phyloP scores from a whole-genome alignment of 495 filamentous ascomycete species.

The Penicillium pancosmium region DNA sequence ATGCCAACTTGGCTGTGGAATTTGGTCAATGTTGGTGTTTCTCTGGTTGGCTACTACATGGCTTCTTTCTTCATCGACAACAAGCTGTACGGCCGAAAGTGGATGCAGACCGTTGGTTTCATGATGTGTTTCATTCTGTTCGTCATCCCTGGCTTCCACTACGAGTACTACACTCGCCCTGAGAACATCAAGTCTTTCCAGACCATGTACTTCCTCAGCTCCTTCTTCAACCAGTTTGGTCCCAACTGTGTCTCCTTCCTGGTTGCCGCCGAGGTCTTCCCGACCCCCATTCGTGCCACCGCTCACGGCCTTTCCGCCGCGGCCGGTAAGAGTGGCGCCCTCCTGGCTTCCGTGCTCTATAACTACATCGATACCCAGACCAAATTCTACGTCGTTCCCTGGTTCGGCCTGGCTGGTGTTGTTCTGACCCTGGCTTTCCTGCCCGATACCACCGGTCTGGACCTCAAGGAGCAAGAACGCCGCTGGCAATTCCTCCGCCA shows the following conservation, averaged over 20 bases:
- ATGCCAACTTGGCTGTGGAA: constrained; percentile 91
- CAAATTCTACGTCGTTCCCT: constrained; percentile 87
- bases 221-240: constrained; percentile 96
- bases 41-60: constrained; percentile 81
- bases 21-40: constrained; percentile 80
- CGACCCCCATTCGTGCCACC: constrained; percentile 84
- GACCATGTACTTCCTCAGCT: constrained; percentile 88
- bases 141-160: constrained; percentile 81
- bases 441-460: constrained; percentile 89
- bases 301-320: constrained; percentile 90
- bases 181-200: constrained; percentile 78
- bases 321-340: constrained; percentile 79
- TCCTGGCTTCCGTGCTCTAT: constrained; percentile 81
- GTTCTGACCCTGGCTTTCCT: constrained; percentile 78
- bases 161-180: constrained; percentile 69
- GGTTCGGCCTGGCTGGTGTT: constrained; percentile 86
- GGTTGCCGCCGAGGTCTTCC: constrained; percentile 88
- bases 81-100: constrained; percentile 89
- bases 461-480: constrained; percentile 92
- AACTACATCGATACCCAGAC: constrained; percentile 79
- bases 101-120: constrained; percentile 92
- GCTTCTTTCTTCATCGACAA: constrained; percentile 83
- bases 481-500: constrained; percentile 79
- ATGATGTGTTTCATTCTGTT: constrained; percentile 84
- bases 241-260: constrained; percentile 92